Evolutionary conservation across 2,329 filamentous ascomycete species (phyloP).

Genomic region (Fusarium pseudonygamai): DNA sequence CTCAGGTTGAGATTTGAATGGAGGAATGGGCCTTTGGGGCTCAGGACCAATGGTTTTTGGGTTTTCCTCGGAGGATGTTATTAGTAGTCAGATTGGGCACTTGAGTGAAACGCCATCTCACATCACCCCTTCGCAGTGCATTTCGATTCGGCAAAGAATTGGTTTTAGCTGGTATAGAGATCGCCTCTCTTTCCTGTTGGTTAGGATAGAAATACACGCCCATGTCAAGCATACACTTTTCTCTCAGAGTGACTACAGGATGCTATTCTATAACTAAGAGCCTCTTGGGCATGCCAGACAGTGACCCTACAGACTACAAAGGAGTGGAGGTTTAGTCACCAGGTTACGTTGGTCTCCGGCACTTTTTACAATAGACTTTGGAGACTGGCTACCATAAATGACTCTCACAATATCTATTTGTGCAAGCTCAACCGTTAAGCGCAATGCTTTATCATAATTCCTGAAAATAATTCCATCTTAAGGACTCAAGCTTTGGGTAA

Average conservation of each 20-base stretch:
- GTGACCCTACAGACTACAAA: background rate
- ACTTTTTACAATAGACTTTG: background rate
- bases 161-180: constrained; percentile 40
- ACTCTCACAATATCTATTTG: background rate
- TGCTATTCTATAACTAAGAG: too few species aligned
- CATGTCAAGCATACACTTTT: background rate
- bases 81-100: constrained; percentile 37
- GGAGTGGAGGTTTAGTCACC: background rate
- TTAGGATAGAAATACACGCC: constrained; percentile 40
- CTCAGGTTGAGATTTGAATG: constrained; percentile 1
- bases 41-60: background rate
- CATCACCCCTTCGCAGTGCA: constrained; percentile 14
- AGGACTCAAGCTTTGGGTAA: background rate
- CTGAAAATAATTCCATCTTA: background rate
- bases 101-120: constrained; percentile 12
- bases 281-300: background rate
- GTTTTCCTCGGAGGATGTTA: constrained; percentile 2
- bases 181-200: constrained; percentile 35
- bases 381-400: background rate
- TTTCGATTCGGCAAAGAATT: constrained; percentile 34
- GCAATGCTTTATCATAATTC: background rate
- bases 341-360: background rate
- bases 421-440: background rate
- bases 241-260: background rate
- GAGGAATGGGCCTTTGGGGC: background rate